These are phyloP conservation scores for Ophiostoma ips DNA, from an alignment of 2,329 filamentous ascomycete species.

Conservation along the genomic window DNA sequence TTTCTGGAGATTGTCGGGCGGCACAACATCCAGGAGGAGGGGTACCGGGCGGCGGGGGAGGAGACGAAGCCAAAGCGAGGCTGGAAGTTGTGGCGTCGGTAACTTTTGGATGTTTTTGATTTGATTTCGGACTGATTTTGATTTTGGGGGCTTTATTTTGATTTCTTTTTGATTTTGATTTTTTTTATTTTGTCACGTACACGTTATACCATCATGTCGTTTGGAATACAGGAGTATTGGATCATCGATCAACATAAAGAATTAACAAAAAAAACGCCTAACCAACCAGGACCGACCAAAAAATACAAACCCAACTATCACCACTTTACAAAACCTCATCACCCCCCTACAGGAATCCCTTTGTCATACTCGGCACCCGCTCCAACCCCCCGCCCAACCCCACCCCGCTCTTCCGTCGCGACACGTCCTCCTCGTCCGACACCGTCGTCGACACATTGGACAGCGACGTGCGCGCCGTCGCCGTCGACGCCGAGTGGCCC, in stretches of 20 bases:
- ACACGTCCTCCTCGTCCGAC: constrained; percentile 26
- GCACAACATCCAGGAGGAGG: constrained; percentile 67
- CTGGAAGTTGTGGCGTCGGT: too few relatives aligned
- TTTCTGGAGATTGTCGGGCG: constrained; percentile 74
- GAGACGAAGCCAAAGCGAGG: neutral
- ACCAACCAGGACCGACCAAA: too few relatives aligned
- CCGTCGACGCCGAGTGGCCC: constrained; percentile 11
- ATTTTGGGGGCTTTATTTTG: neutral
- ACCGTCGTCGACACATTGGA: constrained; percentile 17
- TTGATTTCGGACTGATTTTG: neutral
- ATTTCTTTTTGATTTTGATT: neutral
- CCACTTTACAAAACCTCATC: neutral
- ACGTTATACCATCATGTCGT: neutral
- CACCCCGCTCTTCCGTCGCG: constrained; percentile 50
- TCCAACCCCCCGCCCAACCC: too few relatives aligned
- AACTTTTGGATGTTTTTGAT: neutral
- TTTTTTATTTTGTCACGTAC: neutral
- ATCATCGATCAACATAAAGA: too few relatives aligned
- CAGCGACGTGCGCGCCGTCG: constrained; percentile 15
- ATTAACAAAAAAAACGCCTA: constrained; percentile 2
- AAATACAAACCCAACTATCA: neutral
- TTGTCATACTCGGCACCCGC: constrained; percentile 54
- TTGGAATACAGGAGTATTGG: neutral
- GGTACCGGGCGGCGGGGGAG: constrained; percentile 23
- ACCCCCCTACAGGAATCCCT: constrained; percentile 52